These are phyloP conservation scores for Plasmodium gonderi DNA, from an alignment of 169 alveolate genomes.

Conservation along the genomic window DNA sequence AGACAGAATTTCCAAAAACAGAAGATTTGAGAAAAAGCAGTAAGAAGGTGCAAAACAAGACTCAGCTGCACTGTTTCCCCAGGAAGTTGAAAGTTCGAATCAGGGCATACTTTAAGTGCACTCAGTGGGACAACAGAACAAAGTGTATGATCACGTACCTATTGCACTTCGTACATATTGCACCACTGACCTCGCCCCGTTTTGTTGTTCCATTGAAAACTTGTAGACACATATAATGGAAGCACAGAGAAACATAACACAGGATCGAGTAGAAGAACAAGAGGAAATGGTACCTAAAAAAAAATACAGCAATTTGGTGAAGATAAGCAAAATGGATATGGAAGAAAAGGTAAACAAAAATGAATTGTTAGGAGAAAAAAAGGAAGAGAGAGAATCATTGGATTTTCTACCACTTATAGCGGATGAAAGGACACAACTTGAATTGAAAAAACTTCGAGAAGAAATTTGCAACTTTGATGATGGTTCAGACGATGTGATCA, in stretches of 20 bases:
- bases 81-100: too few relatives aligned
- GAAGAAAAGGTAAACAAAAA: not conserved
- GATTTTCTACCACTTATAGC: conserved; percentile 3
- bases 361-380: not conserved
- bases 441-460: conserved; percentile 13
- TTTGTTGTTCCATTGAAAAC: not conserved
- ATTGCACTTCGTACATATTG: too few relatives aligned
- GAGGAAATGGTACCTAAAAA: not conserved
- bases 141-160: too few relatives aligned
- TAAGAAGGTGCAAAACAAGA: too few relatives aligned
- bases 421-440: conserved; percentile 4
- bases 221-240: conserved; percentile 5
- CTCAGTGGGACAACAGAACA: too few relatives aligned
- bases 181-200: too few relatives aligned
- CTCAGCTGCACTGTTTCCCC: too few relatives aligned
- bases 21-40: too few relatives aligned
- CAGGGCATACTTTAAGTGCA: too few relatives aligned
- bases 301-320: conserved; percentile 41
- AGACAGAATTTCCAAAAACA: too few relatives aligned
- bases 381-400: conserved; percentile 10
- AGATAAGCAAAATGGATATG: not conserved
- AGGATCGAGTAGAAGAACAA: not conserved
- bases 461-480: not conserved
- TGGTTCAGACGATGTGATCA: conserved; percentile 13
- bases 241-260: not conserved